Percentiles rank a stretch among this genome's conserved stretches.
Conservation (phyloP, 139 green algal species). For the Chlamydomonas sp. region DNA sequence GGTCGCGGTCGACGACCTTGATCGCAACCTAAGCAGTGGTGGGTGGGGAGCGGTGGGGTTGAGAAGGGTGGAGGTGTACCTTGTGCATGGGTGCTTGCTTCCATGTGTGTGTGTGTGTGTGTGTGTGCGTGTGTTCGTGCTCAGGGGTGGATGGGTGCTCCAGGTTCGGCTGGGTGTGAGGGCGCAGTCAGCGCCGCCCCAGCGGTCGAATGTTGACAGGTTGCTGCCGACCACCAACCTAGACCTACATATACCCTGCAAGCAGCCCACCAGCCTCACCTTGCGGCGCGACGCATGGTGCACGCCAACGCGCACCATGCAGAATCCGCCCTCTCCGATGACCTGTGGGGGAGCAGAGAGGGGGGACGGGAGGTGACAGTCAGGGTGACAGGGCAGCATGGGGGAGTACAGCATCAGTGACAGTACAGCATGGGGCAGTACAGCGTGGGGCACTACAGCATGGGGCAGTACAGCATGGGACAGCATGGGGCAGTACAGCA, state of each 20-base stretch:
- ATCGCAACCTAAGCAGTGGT: constrained; percentile 61
- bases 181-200: too few species aligned
- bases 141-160: not conserved
- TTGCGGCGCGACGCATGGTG: not conserved
- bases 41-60: constrained; percentile 56
- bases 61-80: constrained; percentile 21
- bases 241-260: not conserved
- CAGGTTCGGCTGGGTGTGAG: too few species aligned
- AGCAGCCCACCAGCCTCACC: not conserved
- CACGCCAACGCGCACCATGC: constrained; percentile 40
- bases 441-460: too few species aligned
- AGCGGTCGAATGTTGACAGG: too few species aligned
- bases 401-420: too few species aligned
- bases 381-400: too few species aligned
- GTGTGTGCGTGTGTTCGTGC: not conserved
- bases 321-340: constrained; percentile 83
- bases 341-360: too few species aligned
- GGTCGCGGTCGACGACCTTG: constrained; percentile 81
- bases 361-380: too few species aligned
- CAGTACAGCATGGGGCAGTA: too few species aligned
- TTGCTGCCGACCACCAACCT: too few species aligned
- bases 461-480: too few species aligned
- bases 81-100: constrained; percentile 4
- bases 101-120: not conserved
- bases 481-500: too few species aligned